These are phyloP conservation scores for Seiridium unicorne DNA, from an alignment of 2,329 filamentous ascomycete species.

Conservation along the genomic window DNA sequence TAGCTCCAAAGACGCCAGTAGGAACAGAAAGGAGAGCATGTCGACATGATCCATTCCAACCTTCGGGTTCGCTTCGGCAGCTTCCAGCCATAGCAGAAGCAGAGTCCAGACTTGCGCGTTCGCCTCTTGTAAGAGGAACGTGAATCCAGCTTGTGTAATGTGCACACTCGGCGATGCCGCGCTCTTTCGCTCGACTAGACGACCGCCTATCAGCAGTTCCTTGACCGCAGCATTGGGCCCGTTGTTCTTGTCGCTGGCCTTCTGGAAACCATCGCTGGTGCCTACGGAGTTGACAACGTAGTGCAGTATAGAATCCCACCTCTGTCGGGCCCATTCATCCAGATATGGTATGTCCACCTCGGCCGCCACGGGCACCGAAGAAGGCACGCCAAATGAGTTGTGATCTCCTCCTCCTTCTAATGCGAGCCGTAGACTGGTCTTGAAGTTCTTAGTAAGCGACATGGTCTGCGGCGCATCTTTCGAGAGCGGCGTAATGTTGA, in stretches of 20 bases:
- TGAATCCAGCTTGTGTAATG: constrained; percentile 92
- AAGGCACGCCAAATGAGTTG: constrained; percentile 88
- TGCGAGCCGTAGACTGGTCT: constrained; percentile 77
- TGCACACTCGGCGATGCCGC: constrained; percentile 46
- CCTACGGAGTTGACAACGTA: constrained; percentile 84
- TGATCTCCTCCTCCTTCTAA: constrained; percentile 84
- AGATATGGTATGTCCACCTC: constrained; percentile 70
- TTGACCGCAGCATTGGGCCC: constrained; percentile 77
- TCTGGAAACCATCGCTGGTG: constrained; percentile 31
- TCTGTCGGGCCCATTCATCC: constrained; percentile 79
- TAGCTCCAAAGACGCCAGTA: constrained; percentile 88
- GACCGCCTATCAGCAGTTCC: constrained; percentile 75
- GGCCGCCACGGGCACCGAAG: constrained; percentile 58
- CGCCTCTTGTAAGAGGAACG: constrained; percentile 89
- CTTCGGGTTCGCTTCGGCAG: constrained; percentile 54
- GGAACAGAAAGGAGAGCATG: constrained; percentile 93
- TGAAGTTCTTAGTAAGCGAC: constrained; percentile 78
- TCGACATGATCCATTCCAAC: constrained; percentile 84
- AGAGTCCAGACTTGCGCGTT: constrained; percentile 98
- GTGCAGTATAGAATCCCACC: constrained; percentile 95
- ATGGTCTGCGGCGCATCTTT: constrained; percentile 69
- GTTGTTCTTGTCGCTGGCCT: constrained; percentile 36
- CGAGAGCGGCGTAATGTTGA: constrained; percentile 61
- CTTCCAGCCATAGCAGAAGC: constrained; percentile 88
- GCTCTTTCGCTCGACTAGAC: constrained; percentile 66